These are phyloP conservation scores for Gomphus bonarii DNA, from an alignment of 1,284 basidiomycete species.

Conservation along the genomic window DNA sequence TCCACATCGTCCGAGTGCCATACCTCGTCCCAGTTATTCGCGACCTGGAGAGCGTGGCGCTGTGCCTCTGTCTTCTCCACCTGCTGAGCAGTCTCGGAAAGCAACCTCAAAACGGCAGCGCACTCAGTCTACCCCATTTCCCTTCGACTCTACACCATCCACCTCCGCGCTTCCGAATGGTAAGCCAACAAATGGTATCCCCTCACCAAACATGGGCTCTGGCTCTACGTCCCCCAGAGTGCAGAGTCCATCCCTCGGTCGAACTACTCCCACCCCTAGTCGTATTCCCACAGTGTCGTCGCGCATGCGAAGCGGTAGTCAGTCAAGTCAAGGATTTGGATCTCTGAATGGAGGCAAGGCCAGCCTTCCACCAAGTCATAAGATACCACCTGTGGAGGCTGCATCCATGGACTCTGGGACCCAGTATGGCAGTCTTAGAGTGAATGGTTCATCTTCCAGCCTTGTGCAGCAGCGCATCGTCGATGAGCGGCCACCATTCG, in stretches of 20 bases:
- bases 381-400: not conserved
- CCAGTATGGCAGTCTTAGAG: not conserved
- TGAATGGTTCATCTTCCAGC: not conserved
- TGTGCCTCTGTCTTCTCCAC: conserved; percentile 15
- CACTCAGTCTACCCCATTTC: conserved; percentile 10
- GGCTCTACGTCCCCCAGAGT: not conserved
- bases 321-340: conserved; percentile 9
- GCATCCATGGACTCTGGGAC: not conserved
- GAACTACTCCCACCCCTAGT: conserved; percentile 8
- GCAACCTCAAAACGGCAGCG: conserved; percentile 8
- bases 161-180: conserved; percentile 1
- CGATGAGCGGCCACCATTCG: conserved; percentile 2
- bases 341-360: conserved; percentile 1
- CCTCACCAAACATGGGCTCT: not conserved
- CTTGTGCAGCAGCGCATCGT: not conserved
- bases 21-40: conserved; percentile 35
- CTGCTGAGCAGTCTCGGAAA: conserved; percentile 6
- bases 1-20: conserved; percentile 30
- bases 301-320: conserved; percentile 9
- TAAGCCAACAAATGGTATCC: not conserved
- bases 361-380: conserved; percentile 3
- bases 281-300: conserved; percentile 10
- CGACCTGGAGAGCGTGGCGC: conserved; percentile 16
- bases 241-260: conserved; percentile 3
- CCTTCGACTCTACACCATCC: conserved; percentile 2